phyloP scores from a whole-genome alignment of 257 asterid species.

The Schizonepeta tenuifolia region DNA sequence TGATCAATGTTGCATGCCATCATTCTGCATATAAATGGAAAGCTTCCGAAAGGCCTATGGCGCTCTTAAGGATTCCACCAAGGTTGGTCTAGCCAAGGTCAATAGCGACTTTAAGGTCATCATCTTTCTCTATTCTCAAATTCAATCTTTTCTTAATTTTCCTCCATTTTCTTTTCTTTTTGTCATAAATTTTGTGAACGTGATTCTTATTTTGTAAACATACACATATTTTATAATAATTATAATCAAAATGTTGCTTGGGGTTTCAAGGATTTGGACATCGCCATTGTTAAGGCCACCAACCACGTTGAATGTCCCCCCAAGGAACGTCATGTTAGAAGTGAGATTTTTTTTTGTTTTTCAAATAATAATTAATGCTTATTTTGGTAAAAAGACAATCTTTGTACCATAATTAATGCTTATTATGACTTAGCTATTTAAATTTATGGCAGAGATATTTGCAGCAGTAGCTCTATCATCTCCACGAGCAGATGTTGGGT shows the following conservation, averaged over 20 bases:
- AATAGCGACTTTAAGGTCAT: constrained; percentile 90
- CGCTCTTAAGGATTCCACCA: constrained; percentile 93
- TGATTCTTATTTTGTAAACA: not conserved
- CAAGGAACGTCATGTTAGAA: constrained; percentile 86
- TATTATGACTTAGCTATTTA: not conserved
- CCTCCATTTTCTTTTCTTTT: not conserved
- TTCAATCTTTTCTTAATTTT: not conserved
- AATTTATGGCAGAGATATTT: constrained; percentile 56
- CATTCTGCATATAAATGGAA: constrained; percentile 53
- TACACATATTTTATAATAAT: too few relatives aligned
- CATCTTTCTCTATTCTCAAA: not conserved
- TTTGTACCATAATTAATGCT: too few relatives aligned
- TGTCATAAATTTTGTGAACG: not conserved
- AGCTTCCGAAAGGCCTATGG: constrained; percentile 96
- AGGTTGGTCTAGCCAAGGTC: constrained; percentile 96
- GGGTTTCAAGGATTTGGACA: constrained; percentile 72
- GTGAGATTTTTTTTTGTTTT: constrained; percentile 42
- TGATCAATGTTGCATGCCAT: constrained; percentile 37
- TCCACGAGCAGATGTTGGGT: constrained; percentile 93
- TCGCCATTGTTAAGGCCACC: constrained; percentile 90
- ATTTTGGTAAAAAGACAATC: too few relatives aligned
- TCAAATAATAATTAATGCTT: too few relatives aligned
- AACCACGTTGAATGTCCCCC: constrained; percentile 89
- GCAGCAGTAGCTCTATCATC: constrained; percentile 61
- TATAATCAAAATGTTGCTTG: not conserved